Evolutionary conservation across 176 grass and related monocot genomes (phyloP).

Genomic region (Eragrostis nindensis): DNA sequence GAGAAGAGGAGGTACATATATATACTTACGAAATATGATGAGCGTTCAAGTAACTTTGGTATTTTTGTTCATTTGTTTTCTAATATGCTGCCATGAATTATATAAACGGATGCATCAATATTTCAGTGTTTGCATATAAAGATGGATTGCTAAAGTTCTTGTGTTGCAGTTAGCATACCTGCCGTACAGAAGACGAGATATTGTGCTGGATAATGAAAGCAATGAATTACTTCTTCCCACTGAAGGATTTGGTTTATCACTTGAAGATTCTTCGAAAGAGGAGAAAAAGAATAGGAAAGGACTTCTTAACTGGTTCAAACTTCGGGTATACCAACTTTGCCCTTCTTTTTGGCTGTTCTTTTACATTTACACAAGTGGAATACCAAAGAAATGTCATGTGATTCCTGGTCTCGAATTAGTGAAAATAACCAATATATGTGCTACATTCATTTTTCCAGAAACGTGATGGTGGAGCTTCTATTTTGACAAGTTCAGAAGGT

Average conservation of each 20-base stretch:
- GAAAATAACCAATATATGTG: constrained; percentile 12
- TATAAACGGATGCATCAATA: constrained; percentile 5
- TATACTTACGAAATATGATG: constrained; percentile 37
- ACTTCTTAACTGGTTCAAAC: constrained; percentile 98
- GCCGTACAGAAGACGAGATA: constrained; percentile 92
- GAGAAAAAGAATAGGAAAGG: constrained; percentile 93
- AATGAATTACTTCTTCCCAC: constrained; percentile 72
- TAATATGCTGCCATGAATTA: constrained; percentile 28
- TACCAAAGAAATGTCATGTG: constrained; percentile 1
- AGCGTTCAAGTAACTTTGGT: constrained; percentile 7
- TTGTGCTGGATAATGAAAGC: constrained; percentile 87
- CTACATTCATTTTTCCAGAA: constrained; percentile 53
- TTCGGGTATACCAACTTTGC: constrained; percentile 59
- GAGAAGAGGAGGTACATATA: constrained; percentile 93
- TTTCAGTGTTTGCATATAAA: constrained; percentile 24
- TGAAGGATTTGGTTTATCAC: constrained; percentile 81
- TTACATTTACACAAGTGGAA: constrained; percentile 7
- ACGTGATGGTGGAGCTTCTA: constrained; percentile 67
- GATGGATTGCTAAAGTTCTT: constrained; percentile 36
- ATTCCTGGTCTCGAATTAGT: constrained; percentile 10
- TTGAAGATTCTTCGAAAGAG: constrained; percentile 89
- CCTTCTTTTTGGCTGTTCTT: constrained; percentile 3
- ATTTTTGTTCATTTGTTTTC: constrained; percentile 24
- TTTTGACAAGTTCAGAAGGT: constrained; percentile 79
- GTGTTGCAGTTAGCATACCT: constrained; percentile 91